phyloP scores from a whole-genome alignment of 2,329 filamentous ascomycete genomes.

The Rhynchosporium agropyri region DNA sequence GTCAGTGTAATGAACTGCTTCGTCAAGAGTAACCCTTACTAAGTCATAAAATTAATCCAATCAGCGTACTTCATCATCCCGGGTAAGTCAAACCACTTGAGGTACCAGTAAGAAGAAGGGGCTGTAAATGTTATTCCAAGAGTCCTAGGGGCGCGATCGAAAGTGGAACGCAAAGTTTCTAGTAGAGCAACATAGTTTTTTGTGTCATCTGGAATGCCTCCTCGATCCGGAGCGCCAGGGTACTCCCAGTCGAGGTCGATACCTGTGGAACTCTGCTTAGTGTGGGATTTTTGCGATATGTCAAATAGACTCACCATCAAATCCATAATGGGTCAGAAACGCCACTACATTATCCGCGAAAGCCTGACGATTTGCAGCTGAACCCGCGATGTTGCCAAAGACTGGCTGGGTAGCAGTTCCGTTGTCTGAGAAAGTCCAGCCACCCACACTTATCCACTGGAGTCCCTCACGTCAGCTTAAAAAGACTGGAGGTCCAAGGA shows the following conservation, averaged over 20 bases:
- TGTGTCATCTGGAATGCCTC: background rate
- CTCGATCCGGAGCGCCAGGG: constrained; percentile 7
- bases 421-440: constrained; percentile 1
- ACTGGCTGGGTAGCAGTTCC: background rate
- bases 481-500: too few relatives aligned
- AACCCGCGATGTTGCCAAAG: background rate
- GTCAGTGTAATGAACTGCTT: too few relatives aligned
- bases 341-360: background rate
- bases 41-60: constrained; percentile 38
- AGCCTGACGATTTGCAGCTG: background rate
- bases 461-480: too few relatives aligned
- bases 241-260: constrained; percentile 1
- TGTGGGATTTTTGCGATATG: too few relatives aligned
- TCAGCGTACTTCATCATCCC: constrained; percentile 31
- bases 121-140: constrained; percentile 3
- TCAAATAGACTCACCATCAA: background rate
- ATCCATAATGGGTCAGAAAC: background rate
- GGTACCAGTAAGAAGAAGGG: constrained; percentile 39
- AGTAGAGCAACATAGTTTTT: background rate
- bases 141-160: background rate
- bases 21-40: too few relatives aligned
- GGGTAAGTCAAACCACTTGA: constrained; percentile 38
- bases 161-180: background rate
- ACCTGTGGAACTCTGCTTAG: too few relatives aligned
- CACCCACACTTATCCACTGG: background rate